A percentile compares a stretch with the other conserved stretches of the same genome.
These are phyloP conservation scores for Lactarius pseudohatsudake DNA, from an alignment of 768 basidiomycete species.

Conservation along the genomic window DNA sequence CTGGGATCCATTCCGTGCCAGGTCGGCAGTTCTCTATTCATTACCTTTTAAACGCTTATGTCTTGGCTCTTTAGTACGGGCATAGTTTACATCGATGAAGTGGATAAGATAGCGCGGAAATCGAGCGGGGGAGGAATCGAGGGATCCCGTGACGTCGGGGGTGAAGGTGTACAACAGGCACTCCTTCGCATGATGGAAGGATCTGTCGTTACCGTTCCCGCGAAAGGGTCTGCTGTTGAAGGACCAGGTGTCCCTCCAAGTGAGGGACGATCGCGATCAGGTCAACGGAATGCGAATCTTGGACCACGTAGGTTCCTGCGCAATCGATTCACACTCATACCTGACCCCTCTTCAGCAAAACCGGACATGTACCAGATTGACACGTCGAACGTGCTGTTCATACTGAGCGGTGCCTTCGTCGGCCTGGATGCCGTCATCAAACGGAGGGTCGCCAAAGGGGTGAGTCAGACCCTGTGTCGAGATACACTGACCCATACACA, in stretches of 20 bases:
- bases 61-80: conserved; percentile 59
- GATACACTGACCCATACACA: conserved; percentile 7
- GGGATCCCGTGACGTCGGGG: conserved; percentile 83
- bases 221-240: conserved; percentile 58
- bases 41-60: conserved; percentile 15
- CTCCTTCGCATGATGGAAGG: conserved; percentile 95
- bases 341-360: conserved; percentile 42
- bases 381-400: conserved; percentile 91
- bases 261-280: conserved; percentile 49
- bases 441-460: conserved; percentile 79
- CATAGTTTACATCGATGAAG: conserved; percentile 95
- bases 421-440: conserved; percentile 84
- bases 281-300: conserved; percentile 48
- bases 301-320: conserved; percentile 26
- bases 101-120: conserved; percentile 88
- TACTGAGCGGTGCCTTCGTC: conserved; percentile 93
- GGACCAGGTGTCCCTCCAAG: conserved; percentile 43
- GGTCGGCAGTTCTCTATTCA: conserved; percentile 43
- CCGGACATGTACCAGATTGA: conserved; percentile 76
- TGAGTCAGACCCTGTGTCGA: conserved; percentile 41
- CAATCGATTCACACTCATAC: too few relatives aligned
- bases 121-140: conserved; percentile 53
- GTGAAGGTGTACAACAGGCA: conserved; percentile 95
- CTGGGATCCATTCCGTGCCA: conserved; percentile 83
- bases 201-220: conserved; percentile 76